Percentiles rank a stretch among this genome's conserved stretches.
These are phyloP conservation scores for Aspergillus amoenus DNA, from an alignment of 2,329 filamentous ascomycete species.

Conservation along the genomic window DNA sequence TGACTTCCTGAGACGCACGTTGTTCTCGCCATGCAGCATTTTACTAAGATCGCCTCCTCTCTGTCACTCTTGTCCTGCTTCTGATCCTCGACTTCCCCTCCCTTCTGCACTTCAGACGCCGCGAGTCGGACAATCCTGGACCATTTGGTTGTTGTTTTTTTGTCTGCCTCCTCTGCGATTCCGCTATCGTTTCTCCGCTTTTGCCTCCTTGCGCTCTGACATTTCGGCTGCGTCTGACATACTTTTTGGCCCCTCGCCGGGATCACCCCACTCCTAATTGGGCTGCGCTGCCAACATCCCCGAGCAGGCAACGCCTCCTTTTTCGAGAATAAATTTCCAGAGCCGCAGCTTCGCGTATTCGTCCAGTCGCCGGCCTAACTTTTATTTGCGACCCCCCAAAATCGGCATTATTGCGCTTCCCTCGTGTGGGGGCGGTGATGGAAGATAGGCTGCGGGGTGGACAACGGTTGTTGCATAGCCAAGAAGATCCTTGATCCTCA, in stretches of 20 bases:
- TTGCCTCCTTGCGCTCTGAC: conserved; percentile 5
- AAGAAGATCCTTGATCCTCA: conserved; percentile 22
- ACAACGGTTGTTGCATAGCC: conserved; percentile 20
- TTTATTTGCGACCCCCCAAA: neutral
- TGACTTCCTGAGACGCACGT: conserved; percentile 4
- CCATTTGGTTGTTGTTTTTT: neutral
- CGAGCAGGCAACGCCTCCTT: neutral
- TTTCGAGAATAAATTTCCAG: neutral
- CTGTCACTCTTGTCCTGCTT: conserved; percentile 1
- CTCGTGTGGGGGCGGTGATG: conserved; percentile 18
- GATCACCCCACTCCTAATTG: neutral
- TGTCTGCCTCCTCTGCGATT: neutral
- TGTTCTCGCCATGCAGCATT: conserved; percentile 7
- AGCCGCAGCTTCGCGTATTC: conserved; percentile 6
- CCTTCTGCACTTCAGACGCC: neutral
- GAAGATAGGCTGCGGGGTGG: conserved; percentile 22
- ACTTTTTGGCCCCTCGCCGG: neutral
- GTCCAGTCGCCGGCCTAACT: neutral
- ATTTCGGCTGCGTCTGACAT: neutral
- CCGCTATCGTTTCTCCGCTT: conserved; percentile 1
- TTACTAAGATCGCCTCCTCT: neutral
- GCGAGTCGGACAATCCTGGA: neutral
- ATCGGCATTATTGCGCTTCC: neutral
- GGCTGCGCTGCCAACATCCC: neutral
- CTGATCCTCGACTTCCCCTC: neutral